Evolutionary conservation across 2,329 filamentous ascomycete genomes (phyloP).

Genomic region (Penicillium sp.): DNA sequence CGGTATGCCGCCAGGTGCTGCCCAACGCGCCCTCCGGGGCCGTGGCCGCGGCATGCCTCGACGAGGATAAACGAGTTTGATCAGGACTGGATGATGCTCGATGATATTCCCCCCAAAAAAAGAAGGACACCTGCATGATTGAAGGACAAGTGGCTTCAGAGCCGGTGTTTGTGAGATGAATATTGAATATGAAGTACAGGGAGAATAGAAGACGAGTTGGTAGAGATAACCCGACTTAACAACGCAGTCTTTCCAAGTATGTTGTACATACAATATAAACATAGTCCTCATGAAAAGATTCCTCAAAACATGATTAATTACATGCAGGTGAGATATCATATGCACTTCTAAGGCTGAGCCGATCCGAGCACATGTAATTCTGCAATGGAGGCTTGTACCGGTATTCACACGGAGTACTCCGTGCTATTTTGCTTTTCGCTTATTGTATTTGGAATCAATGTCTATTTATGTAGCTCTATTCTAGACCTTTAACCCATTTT

Average conservation of each 20-base stretch:
- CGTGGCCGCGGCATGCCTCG: slow-evolving; percentile 79
- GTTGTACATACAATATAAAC: slow-evolving; percentile 4
- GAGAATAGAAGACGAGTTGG: slow-evolving; percentile 9
- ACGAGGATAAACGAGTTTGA: slow-evolving; percentile 22
- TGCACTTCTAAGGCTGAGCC: background rate
- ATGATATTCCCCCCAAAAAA: slow-evolving; percentile 11
- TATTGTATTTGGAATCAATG: background rate
- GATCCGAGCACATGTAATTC: background rate
- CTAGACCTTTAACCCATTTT: background rate
- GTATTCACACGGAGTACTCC: background rate
- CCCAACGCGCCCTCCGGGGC: slow-evolving; percentile 77
- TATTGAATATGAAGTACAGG: slow-evolving; percentile 8
- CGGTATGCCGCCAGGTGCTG: slow-evolving; percentile 68
- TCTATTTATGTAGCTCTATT: background rate
- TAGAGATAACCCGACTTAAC: slow-evolving; percentile 8
- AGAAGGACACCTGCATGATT: slow-evolving; percentile 6
- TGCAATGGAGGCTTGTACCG: background rate
- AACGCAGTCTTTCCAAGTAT: slow-evolving; percentile 1
- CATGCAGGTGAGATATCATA: slow-evolving; percentile 1
- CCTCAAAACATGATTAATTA: background rate
- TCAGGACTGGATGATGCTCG: slow-evolving; percentile 20
- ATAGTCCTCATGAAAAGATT: slow-evolving; percentile 5
- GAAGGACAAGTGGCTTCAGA: slow-evolving; percentile 6
- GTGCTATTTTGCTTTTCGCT: background rate
- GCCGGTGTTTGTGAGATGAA: slow-evolving; percentile 8